Percentiles rank a stretch among this genome's conserved stretches.
Evolutionary conservation across 2,329 filamentous ascomycete genomes (phyloP).

Genomic region (Stachybotrys elegans): DNA sequence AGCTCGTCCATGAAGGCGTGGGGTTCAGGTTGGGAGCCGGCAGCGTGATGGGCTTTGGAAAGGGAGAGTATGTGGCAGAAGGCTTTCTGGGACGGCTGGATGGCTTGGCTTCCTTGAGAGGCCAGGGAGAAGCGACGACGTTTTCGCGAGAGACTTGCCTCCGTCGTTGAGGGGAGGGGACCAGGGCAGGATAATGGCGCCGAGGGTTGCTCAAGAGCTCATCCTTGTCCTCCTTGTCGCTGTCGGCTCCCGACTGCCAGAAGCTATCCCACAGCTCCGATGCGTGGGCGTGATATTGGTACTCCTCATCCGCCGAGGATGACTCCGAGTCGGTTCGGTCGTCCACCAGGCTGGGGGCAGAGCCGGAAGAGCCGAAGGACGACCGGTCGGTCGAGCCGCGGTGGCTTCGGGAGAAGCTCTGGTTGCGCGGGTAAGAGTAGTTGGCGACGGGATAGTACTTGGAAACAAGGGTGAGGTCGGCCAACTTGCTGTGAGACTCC

Average conservation of each 20-base stretch:
- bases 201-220: constrained; percentile 11
- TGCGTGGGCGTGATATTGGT: constrained; percentile 39
- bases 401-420: constrained; percentile 13
- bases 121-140: constrained; percentile 19
- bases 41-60: constrained; percentile 31
- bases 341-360: constrained; percentile 44
- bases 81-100: constrained; percentile 15
- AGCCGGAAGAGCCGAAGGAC: constrained; percentile 41
- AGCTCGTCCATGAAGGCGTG: constrained; percentile 22
- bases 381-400: constrained; percentile 25
- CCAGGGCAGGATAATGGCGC: constrained; percentile 26
- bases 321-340: constrained; percentile 45
- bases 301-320: constrained; percentile 47
- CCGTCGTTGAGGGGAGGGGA: constrained; percentile 21
- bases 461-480: constrained; percentile 32
- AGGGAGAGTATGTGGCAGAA: constrained; percentile 33
- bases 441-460: constrained; percentile 35
- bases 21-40: constrained; percentile 24
- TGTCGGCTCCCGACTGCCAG: constrained; percentile 27
- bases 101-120: constrained; percentile 16
- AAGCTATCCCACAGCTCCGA: constrained; percentile 48
- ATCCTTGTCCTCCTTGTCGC: constrained; percentile 8
- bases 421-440: constrained; percentile 33
- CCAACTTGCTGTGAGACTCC: constrained; percentile 30
- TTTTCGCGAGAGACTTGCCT: constrained; percentile 15